Evolutionary conservation across 192 early-diverging fungal genomes (phyloP).

Genomic region (Rhizophagus sp.): DNA sequence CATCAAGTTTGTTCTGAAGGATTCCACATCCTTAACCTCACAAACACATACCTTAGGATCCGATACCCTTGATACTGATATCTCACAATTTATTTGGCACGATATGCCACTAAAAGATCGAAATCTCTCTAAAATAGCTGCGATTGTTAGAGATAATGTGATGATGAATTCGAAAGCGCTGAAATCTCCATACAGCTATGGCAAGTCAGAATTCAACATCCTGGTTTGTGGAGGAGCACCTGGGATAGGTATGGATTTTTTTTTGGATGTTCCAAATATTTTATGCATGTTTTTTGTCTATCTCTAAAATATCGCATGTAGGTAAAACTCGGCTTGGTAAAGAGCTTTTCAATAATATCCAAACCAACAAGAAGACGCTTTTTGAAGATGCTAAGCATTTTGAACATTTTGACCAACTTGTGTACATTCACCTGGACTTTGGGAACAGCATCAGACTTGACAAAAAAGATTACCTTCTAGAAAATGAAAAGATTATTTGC

Average conservation of each 20-base stretch:
- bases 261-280: background rate
- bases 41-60: too few species aligned
- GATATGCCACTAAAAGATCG: too few species aligned
- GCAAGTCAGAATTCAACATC: conserved; percentile 8
- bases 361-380: background rate
- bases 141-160: too few species aligned
- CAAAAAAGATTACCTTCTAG: background rate
- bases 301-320: conserved; percentile 20
- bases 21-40: too few species aligned
- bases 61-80: too few species aligned
- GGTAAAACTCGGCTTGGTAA: conserved; percentile 30
- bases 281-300: conserved; percentile 20
- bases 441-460: background rate
- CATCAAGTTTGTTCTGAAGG: too few species aligned
- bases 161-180: too few species aligned
- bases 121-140: too few species aligned
- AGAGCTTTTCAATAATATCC: conserved; percentile 25
- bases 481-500: conserved; percentile 10
- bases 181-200: too few species aligned
- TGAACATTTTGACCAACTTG: background rate
- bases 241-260: conserved; percentile 29
- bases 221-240: conserved; percentile 33
- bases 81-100: too few species aligned
- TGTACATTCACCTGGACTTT: conserved; percentile 29
- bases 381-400: too few species aligned